Base-by-base conservation (phyloP, 306 rosid genomes). In the Alnus glutinosa region DNA sequence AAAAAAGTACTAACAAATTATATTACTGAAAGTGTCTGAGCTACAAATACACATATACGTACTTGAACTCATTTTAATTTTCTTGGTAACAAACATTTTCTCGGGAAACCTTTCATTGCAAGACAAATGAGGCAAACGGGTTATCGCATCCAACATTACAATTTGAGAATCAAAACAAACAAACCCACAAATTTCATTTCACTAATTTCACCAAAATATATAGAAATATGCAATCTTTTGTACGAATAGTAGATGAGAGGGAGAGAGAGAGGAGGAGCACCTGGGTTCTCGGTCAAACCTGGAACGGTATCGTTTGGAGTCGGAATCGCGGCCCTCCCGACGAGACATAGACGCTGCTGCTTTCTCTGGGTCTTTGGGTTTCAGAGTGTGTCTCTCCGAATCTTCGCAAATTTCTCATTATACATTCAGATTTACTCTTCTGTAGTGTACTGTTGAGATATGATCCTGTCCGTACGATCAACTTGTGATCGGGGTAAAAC, bases 251-350 rank as follows among this genome's bases (percentile, higher is more conserved):
- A 4, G 39, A 62, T 12, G 12, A 51, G 23, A 76, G 46, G 14
- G 48, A 80, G 77, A 75, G 61, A 42, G 46, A 75, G 61, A 42
- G 46, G 46, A 42, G 28, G 61, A 36, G 64, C 72, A 92, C 98
- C 98, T 92, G 75, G 94, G 83, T 66, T 92, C 91, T 75, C 90
- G 85, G 81, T 91, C 98, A 76, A 91, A 86, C 73, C 89, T 85
- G 48, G 98, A 91, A 78, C 86, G 93, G 71, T 88, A 90, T 63
- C 94, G 92, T 75, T 69, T 90, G 5, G 96, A 86, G 78, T 89
- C 92, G 46, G 90, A 91, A 50, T 94, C 85, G 42, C 90, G 90
- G 83, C 37, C 44, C 81, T 88, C 94, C 72, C 93, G 93, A 78
- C 80, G 90, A 77, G 98, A 92, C 97, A 92, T 89, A 4, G 23